Evolutionary conservation across 371 early-diverging fungal genomes (phyloP), one percentile per base, ranked within the genome.

Genomic region (Mucor sp.): DNA sequence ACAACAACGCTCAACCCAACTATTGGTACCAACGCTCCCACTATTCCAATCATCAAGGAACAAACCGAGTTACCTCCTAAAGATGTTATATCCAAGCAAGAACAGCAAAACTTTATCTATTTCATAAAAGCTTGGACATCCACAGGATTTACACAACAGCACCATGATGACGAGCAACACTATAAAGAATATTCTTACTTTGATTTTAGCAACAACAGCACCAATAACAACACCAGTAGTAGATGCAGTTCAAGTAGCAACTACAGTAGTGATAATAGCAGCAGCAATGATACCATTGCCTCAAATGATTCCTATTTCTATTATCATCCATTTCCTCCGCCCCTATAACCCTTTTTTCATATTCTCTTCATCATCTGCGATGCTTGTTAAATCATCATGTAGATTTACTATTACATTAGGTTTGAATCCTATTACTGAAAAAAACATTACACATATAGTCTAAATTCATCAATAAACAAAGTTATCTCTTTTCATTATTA

Each of bases 111-210:
- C 39, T 70, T 70, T 21, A 57, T 70, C 37, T 41, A 62, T 56
- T 70, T 70, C 62, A 62, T 70, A 21, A 61, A 62, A 37, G 32
- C 59, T 28, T 70, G 70, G 70, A 70, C 70, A 41, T 68, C 68
- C 0, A 62, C 63, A 19, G 35, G 58, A n/a, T 30, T 61, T 23
- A 32, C 28, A 4, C 43, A 58, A 3, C 50, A 50, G 23, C 50
- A 50, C 8, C 50, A 50, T 5, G 50, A 50, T 50, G 50, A 50
- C 25, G 50, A 50, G 4, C 50, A 50, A 8, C 23, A 25, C 11
- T 50, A 11, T 11, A 50, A 50, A 50, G 50, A 39, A 28, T 41
- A 55, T 41, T 39, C 35, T 17, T 55, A 61, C 32, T 61, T 43
- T 61, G 32, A 59, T 30, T 59, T 37, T 30, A 55, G 19, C 28